These are phyloP conservation scores for Thraustochytrium striatum DNA, from an alignment of 352 stramenopile genomes.

Conservation along the genomic window DNA sequence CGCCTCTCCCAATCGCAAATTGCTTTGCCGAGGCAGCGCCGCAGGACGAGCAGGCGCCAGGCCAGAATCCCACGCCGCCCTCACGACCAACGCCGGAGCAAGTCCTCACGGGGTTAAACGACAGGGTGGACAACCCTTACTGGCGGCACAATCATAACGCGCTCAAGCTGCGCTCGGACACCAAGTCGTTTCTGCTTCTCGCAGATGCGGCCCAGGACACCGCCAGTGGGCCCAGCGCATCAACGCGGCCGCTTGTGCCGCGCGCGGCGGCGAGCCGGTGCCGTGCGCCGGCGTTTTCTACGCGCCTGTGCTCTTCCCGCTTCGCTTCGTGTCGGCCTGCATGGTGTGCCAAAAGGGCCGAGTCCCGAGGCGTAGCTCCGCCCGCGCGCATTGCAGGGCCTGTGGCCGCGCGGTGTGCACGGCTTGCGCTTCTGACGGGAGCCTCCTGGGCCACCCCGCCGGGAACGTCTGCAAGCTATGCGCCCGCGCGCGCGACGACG, in stretches of 20 bases:
- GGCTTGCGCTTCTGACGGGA: background rate
- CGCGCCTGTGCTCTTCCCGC: background rate
- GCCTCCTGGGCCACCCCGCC: background rate
- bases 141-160: background rate
- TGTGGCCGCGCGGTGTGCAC: background rate
- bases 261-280: background rate
- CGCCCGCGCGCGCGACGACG: too few species aligned
- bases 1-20: background rate
- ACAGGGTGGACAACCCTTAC: background rate
- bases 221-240: background rate
- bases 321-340: background rate
- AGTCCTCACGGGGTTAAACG: background rate
- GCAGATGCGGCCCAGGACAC: background rate
- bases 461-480: background rate
- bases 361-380: background rate
- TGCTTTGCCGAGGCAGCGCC: background rate
- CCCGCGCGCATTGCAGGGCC: background rate
- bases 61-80: too few species aligned
- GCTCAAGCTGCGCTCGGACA: background rate
- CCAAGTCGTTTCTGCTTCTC: background rate
- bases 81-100: background rate
- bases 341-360: too few species aligned
- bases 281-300: conserved; percentile 7
- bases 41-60: too few species aligned
- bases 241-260: background rate